A percentile compares a stretch with the other conserved stretches of the same genome.
phyloP scores from a whole-genome alignment of 202 grass and related monocot species.

The Miscanthus sacchariflorus region DNA sequence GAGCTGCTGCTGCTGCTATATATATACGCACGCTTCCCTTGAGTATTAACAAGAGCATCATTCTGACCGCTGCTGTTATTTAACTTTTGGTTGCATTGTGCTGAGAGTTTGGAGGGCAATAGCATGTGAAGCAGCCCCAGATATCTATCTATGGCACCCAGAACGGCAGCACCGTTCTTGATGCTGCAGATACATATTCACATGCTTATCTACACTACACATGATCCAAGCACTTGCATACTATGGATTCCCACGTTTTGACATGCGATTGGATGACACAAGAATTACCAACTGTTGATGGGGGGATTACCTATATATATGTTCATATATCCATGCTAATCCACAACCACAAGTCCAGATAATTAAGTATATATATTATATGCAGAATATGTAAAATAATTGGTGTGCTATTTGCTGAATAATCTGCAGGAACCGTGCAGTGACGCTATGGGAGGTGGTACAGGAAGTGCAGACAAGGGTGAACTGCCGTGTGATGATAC shows the following conservation, averaged over 20 bases:
- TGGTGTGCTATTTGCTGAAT: neutral
- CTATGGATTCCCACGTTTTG: neutral
- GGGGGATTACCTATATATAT: no score
- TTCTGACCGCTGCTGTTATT: constrained; percentile 1
- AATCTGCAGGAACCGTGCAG: constrained; percentile 43
- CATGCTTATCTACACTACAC: neutral
- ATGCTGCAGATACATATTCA: constrained; percentile 9
- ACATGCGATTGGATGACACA: neutral
- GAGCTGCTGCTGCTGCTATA: neutral
- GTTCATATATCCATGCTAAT: no score
- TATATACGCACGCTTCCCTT: neutral
- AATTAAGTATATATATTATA: no score
- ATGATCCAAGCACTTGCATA: neutral
- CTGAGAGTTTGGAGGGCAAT: constrained; percentile 10
- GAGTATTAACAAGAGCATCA: neutral
- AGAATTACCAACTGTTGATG: no score
- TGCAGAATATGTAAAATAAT: neutral
- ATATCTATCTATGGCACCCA: neutral
- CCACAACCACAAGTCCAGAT: neutral
- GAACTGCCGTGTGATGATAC: constrained; percentile 19
- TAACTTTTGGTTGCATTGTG: neutral
- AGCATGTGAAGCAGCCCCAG: neutral
- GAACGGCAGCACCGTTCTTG: constrained; percentile 22
- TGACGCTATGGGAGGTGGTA: neutral
- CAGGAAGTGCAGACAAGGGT: neutral